Percentiles rank a stretch among this genome's conserved stretches.
phyloP scores from a whole-genome alignment of 2,329 filamentous ascomycete species.

The Arthrobotrys conoides region DNA sequence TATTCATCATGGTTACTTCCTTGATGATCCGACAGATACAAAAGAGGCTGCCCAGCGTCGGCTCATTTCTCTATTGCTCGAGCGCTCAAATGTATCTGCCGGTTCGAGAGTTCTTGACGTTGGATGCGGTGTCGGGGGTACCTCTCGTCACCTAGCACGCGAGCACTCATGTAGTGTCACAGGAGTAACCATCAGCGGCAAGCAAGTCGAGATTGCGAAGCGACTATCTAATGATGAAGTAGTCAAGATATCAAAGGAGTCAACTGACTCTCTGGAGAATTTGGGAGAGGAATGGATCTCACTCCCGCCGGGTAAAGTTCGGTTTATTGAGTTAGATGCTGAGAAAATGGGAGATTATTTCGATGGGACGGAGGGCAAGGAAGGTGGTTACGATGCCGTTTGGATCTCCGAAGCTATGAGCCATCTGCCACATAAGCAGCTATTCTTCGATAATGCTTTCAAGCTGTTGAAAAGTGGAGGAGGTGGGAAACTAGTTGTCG shows the following conservation, averaged over 20 bases:
- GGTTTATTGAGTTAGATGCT: slow-evolving; percentile 74
- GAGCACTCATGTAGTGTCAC: slow-evolving; percentile 72
- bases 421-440: slow-evolving; percentile 73
- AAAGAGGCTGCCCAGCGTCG: slow-evolving; percentile 74
- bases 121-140: slow-evolving; percentile 75
- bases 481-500: slow-evolving; percentile 72
- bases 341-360: slow-evolving; percentile 75
- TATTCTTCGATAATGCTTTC: slow-evolving; percentile 73
- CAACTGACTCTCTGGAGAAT: background rate
- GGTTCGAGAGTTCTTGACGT: slow-evolving; percentile 72
- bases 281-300: slow-evolving; percentile 30
- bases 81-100: slow-evolving; percentile 68
- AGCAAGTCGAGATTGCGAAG: slow-evolving; percentile 74
- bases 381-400: slow-evolving; percentile 71
- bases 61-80: slow-evolving; percentile 73
- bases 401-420: slow-evolving; percentile 76
- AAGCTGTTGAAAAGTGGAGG: slow-evolving; percentile 69
- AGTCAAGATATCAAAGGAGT: slow-evolving; percentile 49
- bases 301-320: slow-evolving; percentile 70
- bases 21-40: slow-evolving; percentile 69
- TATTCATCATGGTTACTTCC: slow-evolving; percentile 76
- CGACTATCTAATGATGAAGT: slow-evolving; percentile 69
- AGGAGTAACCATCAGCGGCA: slow-evolving; percentile 74
- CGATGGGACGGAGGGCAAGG: slow-evolving; percentile 64
- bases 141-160: slow-evolving; percentile 72